Conservation (phyloP, 2,329 filamentous ascomycete species). For the Rhexocercosporidium sp. region DNA sequence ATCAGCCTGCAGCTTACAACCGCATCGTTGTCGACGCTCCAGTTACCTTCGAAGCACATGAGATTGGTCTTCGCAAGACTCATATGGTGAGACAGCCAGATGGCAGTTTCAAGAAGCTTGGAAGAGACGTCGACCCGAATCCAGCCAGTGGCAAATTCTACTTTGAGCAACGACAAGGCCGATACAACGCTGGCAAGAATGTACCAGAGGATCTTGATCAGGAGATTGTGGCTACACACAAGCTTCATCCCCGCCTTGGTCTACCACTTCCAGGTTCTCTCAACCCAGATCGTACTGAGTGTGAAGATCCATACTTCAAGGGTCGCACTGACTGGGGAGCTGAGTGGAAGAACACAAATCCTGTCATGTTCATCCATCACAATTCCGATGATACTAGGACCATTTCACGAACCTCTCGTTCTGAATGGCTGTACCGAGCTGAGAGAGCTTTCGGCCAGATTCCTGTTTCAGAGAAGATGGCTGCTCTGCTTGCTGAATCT, state of each 20-base stretch:
- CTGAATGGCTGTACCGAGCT: constrained; percentile 26
- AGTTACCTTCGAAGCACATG: constrained; percentile 37
- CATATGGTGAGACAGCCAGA: constrained; percentile 32
- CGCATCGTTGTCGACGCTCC: constrained; percentile 17
- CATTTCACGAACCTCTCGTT: constrained; percentile 27
- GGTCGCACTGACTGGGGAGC: constrained; percentile 20
- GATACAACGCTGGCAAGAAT: constrained; percentile 38
- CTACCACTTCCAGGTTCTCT: constrained; percentile 31
- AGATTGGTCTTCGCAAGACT: constrained; percentile 40
- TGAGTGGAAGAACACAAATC: constrained; percentile 16
- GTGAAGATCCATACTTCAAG: constrained; percentile 21
- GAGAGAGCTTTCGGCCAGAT: constrained; percentile 15
- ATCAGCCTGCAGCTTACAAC: constrained; percentile 13
- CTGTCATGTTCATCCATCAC: constrained; percentile 19
- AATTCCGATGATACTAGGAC: constrained; percentile 12
- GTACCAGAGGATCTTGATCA: constrained; percentile 39
- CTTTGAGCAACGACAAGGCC: constrained; percentile 36
- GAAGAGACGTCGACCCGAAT: constrained; percentile 36
- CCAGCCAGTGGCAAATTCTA: constrained; percentile 34
- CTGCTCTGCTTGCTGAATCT: constrained; percentile 8
- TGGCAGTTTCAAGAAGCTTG: constrained; percentile 29
- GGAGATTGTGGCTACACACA: constrained; percentile 30
- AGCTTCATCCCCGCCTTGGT: constrained; percentile 37
- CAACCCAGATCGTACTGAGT: constrained; percentile 32
- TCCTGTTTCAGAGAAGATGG: constrained; percentile 5